Percentiles rank a stretch among this genome's conserved stretches.
phyloP scores from a whole-genome alignment of 495 filamentous ascomycete genomes.

The Aspergillus nanangensis region DNA sequence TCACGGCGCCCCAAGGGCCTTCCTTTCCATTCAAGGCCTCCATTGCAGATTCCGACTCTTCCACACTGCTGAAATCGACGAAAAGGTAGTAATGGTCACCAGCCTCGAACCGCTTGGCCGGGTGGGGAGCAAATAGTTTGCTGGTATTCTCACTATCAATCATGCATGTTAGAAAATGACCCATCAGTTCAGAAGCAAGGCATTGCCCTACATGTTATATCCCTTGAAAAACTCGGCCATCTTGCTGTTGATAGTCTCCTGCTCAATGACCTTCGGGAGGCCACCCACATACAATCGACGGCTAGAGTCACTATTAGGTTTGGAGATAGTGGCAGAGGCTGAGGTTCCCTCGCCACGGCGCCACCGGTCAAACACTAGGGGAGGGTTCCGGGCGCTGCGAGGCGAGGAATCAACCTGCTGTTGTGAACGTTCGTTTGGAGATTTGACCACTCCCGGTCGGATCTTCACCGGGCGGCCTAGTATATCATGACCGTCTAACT shows the following conservation, averaged over 20 bases:
- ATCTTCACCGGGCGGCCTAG: conserved; percentile 56
- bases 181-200: not conserved
- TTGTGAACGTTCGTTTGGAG: conserved; percentile 25
- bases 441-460: conserved; percentile 52
- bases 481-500: conserved; percentile 48
- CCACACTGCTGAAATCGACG: conserved; percentile 54
- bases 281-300: conserved; percentile 61
- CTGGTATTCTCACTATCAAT: conserved; percentile 48
- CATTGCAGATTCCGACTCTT: conserved; percentile 52
- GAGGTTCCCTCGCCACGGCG: conserved; percentile 20
- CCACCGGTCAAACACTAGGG: conserved; percentile 34
- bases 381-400: conserved; percentile 14
- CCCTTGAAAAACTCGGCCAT: conserved; percentile 56
- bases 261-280: conserved; percentile 53
- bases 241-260: conserved; percentile 46
- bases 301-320: conserved; percentile 37
- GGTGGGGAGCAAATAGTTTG: conserved; percentile 59
- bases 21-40: conserved; percentile 32
- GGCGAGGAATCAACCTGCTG: conserved; percentile 17
- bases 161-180: conserved; percentile 2
- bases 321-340: conserved; percentile 7
- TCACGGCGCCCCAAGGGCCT: conserved; percentile 43
- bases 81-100: conserved; percentile 66
- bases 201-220: conserved; percentile 42
- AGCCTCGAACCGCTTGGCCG: conserved; percentile 42